Conservation (phyloP, 805 yeast species). For the Priceomyces haplophilus region DNA sequence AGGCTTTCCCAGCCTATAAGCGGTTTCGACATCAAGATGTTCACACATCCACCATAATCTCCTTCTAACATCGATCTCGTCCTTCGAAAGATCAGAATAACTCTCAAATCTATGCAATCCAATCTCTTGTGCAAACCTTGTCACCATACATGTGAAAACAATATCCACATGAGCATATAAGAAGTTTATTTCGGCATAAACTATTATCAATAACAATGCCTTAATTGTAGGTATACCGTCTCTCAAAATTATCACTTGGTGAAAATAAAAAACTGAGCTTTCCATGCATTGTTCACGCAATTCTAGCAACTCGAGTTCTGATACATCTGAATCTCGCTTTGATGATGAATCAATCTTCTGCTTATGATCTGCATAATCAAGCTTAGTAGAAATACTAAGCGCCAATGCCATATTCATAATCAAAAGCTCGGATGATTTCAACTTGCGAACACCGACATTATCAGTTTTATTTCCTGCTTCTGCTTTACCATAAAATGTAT, state of each 20-base stretch:
- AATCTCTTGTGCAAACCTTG: slow-evolving; percentile 39
- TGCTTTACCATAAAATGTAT: not conserved
- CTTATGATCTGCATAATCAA: not conserved
- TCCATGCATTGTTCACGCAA: slow-evolving; percentile 4
- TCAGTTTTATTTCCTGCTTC: not conserved
- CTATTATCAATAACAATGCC: slow-evolving; percentile 48
- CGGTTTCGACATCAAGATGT: slow-evolving; percentile 35
- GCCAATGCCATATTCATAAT: slow-evolving; percentile 25
- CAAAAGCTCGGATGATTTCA: slow-evolving; percentile 28
- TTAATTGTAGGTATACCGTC: slow-evolving; percentile 52
- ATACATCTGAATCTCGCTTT: not conserved
- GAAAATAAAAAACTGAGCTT: slow-evolving; percentile 47
- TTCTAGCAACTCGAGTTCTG: not conserved
- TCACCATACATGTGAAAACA: slow-evolving; percentile 30
- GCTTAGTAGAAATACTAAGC: slow-evolving; percentile 4
- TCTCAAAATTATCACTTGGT: slow-evolving; percentile 45
- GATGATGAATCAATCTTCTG: no score
- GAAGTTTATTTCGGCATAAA: slow-evolving; percentile 33
- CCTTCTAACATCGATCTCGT: slow-evolving; percentile 24
- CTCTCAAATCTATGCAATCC: slow-evolving; percentile 32
- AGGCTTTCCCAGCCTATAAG: slow-evolving; percentile 39
- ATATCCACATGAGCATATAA: slow-evolving; percentile 29
- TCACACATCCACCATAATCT: slow-evolving; percentile 38
- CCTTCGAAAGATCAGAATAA: slow-evolving; percentile 13
- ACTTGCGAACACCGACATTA: not conserved